Conservation (phyloP, 2,329 filamentous ascomycete species). For the Blastomyces gilchristii region DNA sequence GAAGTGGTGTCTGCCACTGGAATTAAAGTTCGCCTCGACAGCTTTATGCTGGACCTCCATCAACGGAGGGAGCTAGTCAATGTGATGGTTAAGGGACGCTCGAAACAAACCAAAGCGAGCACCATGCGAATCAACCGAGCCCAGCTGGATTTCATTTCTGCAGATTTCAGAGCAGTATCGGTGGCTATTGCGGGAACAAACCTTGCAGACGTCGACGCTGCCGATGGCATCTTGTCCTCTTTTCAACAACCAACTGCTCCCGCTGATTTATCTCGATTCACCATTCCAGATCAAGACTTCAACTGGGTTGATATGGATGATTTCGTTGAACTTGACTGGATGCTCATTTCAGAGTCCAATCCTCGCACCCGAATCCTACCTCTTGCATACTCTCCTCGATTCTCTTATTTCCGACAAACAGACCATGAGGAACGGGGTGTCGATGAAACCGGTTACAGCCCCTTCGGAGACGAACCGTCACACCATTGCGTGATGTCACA, state of each 20-base stretch:
- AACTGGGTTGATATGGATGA: slow-evolving; percentile 99
- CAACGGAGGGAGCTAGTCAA: slow-evolving; percentile 87
- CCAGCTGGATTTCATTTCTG: slow-evolving; percentile 81
- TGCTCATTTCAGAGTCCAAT: slow-evolving; percentile 77
- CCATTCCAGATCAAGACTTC: slow-evolving; percentile 87
- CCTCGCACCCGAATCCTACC: slow-evolving; percentile 91
- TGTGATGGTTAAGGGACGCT: slow-evolving; percentile 64
- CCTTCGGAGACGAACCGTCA: slow-evolving; percentile 85
- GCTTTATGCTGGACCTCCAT: slow-evolving; percentile 94
- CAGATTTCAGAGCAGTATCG: slow-evolving; percentile 86
- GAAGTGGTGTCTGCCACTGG: slow-evolving; percentile 80
- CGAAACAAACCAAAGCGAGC: slow-evolving; percentile 69
- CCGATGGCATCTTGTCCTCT: slow-evolving; percentile 48
- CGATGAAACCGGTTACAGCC: slow-evolving; percentile 70
- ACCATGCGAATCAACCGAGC: slow-evolving; percentile 94
- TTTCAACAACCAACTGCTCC: slow-evolving; percentile 44
- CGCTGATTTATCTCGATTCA: slow-evolving; percentile 71
- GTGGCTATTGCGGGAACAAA: slow-evolving; percentile 77
- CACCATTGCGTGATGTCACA: slow-evolving; percentile 93
- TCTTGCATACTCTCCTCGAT: slow-evolving; percentile 80
- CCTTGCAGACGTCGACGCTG: slow-evolving; percentile 59
- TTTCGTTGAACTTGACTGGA: slow-evolving; percentile 96
- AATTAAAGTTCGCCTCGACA: slow-evolving; percentile 91
- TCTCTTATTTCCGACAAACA: slow-evolving; percentile 95
- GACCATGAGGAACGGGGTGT: slow-evolving; percentile 70